Evolutionary conservation across 2,329 filamentous ascomycete genomes (phyloP), one percentile per base, ranked within the genome.

Genomic region (Ophiostoma perfectum): DNA sequence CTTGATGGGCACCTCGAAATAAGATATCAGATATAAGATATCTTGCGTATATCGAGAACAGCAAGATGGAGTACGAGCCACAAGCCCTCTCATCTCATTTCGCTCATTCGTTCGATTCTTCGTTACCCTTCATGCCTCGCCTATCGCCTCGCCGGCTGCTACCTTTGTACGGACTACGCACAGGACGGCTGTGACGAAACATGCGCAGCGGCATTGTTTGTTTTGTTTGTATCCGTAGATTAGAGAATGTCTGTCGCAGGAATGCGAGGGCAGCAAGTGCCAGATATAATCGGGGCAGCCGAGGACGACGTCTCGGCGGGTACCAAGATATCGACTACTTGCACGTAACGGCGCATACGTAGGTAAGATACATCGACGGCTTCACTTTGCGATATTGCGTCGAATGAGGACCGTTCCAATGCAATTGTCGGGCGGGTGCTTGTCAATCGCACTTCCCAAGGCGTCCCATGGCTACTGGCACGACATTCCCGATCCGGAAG

Each of bases 131-230:
- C 11, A 4, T 3, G 14, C 55, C 2, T 7, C 52, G 27, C 12
- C 9, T 12, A 11, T 52, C 49, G 60, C 36, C 55, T 55, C 60
- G 4, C n/a, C 38, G 41, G 41, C 52, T 66, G 38, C 45, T 63
- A 39, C 55, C 65, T 52, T 55, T 41, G 38, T 38, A 55, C 36
- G 38, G 45, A 58, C 12, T 52, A n/a, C 63, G 36, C 52, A 27
- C 27, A 27, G 27, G 27, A 27, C 27, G 27, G 27, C 12, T 16
- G 18, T 27, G 65, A 41, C 49, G 41, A 45, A 44, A 58, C 44
- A 55, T 44, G 65, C 49, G 39, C 27, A 67, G 38, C 12, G 55
- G 36, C 44, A 62, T 36, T 67, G 65, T 58, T 67, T 38, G 49
- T 60, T 8, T 55, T 47, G 42, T 49, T 3, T 55, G 55, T 38